phyloP scores from a whole-genome alignment of 2,329 filamentous ascomycete genomes.

The Alternaria conjuncta region DNA sequence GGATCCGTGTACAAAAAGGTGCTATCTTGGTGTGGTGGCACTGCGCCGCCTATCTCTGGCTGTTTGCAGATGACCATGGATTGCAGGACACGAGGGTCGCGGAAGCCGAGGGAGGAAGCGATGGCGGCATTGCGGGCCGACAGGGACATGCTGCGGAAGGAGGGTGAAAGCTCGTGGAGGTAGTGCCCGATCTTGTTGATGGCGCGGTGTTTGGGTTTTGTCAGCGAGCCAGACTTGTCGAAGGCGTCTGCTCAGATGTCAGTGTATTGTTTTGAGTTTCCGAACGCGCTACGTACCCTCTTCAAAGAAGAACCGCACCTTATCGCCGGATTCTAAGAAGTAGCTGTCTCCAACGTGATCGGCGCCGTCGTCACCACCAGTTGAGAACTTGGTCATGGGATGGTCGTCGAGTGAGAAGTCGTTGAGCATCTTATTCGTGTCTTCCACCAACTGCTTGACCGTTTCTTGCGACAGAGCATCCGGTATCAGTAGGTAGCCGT shows the following conservation, averaged over 20 bases:
- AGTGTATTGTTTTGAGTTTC: background rate
- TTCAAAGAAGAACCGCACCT: conserved; percentile 96
- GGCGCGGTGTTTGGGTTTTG: conserved; percentile 79
- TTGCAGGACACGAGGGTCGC: conserved; percentile 80
- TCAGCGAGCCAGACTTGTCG: conserved; percentile 66
- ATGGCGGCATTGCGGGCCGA: conserved; percentile 66
- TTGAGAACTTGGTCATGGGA: conserved; percentile 93
- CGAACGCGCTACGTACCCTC: conserved; percentile 58
- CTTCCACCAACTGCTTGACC: conserved; percentile 71
- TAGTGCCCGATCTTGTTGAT: conserved; percentile 73
- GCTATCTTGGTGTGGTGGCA: conserved; percentile 89
- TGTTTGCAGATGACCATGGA: conserved; percentile 99
- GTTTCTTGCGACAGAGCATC: conserved; percentile 72
- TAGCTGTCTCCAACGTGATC: conserved; percentile 95
- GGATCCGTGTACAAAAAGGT: conserved; percentile 91
- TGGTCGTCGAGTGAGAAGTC: conserved; percentile 81
- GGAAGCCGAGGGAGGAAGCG: conserved; percentile 74
- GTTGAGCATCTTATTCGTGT: conserved; percentile 76
- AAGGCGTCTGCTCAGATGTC: conserved; percentile 70
- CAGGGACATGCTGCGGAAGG: conserved; percentile 60
- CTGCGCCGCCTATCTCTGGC: conserved; percentile 90
- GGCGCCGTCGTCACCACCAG: conserved; percentile 69
- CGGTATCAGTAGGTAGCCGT: conserved; percentile 91
- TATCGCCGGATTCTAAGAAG: conserved; percentile 88
- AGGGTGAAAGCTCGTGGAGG: conserved; percentile 55